Conservation (phyloP, 768 basidiomycete species). For the Mycena floridula region DNA sequence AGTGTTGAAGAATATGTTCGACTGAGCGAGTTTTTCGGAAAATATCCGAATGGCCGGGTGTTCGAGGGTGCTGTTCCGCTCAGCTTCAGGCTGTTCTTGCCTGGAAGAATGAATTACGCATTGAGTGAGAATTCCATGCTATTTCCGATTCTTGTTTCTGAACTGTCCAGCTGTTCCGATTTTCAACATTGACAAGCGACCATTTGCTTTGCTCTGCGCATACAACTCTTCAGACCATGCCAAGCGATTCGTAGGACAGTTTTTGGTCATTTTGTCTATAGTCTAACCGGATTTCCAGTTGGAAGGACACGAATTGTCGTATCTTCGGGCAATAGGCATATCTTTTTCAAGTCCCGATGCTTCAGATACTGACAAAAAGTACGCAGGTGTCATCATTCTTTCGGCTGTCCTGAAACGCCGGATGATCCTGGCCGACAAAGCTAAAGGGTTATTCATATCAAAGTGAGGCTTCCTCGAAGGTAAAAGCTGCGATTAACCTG, state of each 20-base stretch:
- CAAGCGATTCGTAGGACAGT: slow-evolving; percentile 64
- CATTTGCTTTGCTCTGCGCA: slow-evolving; percentile 86
- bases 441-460: slow-evolving; percentile 88
- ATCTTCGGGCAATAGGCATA: slow-evolving; percentile 81
- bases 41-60: slow-evolving; percentile 80
- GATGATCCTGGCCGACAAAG: slow-evolving; percentile 93
- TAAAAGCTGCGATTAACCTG: not conserved
- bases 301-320: slow-evolving; percentile 87
- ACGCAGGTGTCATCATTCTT: slow-evolving; percentile 78
- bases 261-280: slow-evolving; percentile 3
- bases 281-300: slow-evolving; percentile 36
- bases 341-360: not conserved
- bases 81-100: slow-evolving; percentile 80
- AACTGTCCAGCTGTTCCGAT: slow-evolving; percentile 70
- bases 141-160: not conserved
- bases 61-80: slow-evolving; percentile 82
- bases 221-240: slow-evolving; percentile 81
- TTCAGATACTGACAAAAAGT: not conserved
- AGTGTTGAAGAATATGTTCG: slow-evolving; percentile 67
- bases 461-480: slow-evolving; percentile 50
- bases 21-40: slow-evolving; percentile 71
- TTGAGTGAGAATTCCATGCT: slow-evolving; percentile 50
- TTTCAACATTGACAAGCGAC: slow-evolving; percentile 88
- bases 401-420: slow-evolving; percentile 88
- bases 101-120: slow-evolving; percentile 78